These are phyloP conservation scores for Rhazya stricta DNA, from an alignment of 257 asterid species.

Conservation along the genomic window DNA sequence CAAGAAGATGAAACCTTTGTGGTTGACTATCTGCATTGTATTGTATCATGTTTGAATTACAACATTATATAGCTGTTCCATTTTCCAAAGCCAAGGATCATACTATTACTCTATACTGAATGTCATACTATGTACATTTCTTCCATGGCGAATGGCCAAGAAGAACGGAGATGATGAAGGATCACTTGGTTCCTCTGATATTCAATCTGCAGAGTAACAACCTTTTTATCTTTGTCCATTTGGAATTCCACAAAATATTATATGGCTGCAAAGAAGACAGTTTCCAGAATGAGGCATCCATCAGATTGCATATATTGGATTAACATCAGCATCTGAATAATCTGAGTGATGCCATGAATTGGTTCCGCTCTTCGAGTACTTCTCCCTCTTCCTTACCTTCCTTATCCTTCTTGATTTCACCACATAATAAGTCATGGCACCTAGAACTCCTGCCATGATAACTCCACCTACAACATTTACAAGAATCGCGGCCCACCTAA, in stretches of 20 bases:
- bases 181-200: not conserved
- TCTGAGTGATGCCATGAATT: slow-evolving; percentile 34
- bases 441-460: slow-evolving; percentile 56
- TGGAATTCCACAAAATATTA: not conserved
- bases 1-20: not conserved
- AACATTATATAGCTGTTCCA: not conserved
- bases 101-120: not conserved
- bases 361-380: slow-evolving; percentile 38
- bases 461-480: slow-evolving; percentile 50
- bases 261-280: not conserved
- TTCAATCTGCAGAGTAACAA: not conserved
- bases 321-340: slow-evolving; percentile 38
- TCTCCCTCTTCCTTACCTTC: slow-evolving; percentile 50
- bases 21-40: not conserved
- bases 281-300: slow-evolving; percentile 5
- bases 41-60: not conserved
- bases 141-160: not conserved
- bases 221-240: not conserved
- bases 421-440: slow-evolving; percentile 66
- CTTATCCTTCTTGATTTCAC: slow-evolving; percentile 47
- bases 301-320: slow-evolving; percentile 67
- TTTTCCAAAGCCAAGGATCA: not conserved
- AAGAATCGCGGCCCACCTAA: slow-evolving; percentile 60
- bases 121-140: not conserved
- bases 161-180: not conserved